phyloP scores from a whole-genome alignment of 345 rosid species.

The Isatis tinctoria region DNA sequence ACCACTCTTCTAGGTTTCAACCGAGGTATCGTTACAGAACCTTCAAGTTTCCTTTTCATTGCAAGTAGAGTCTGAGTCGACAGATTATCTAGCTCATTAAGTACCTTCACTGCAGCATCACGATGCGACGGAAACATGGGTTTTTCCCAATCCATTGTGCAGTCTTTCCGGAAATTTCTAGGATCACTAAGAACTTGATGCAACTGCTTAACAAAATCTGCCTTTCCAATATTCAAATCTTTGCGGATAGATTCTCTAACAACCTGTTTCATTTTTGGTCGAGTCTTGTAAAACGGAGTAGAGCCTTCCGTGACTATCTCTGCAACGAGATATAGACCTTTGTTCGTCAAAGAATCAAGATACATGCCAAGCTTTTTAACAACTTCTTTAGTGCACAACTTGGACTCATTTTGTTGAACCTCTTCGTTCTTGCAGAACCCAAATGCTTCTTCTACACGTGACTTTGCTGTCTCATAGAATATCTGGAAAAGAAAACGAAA shows the following conservation, averaged over 20 bases:
- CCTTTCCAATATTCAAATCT: slow-evolving; percentile 12
- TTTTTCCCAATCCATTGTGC: slow-evolving; percentile 16
- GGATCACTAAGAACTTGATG: slow-evolving; percentile 48
- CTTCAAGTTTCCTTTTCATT: slow-evolving; percentile 69
- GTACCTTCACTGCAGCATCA: slow-evolving; percentile 41
- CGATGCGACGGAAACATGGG: slow-evolving; percentile 36
- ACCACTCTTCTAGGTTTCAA: slow-evolving; percentile 2
- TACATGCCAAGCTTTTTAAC: slow-evolving; percentile 34
- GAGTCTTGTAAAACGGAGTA: slow-evolving; percentile 46
- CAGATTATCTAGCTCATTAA: slow-evolving; percentile 52
- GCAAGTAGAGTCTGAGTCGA: slow-evolving; percentile 50
- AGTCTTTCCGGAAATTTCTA: slow-evolving; percentile 40
- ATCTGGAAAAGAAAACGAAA: slow-evolving; percentile 35
- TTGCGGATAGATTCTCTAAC: slow-evolving; percentile 42
- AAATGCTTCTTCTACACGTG: slow-evolving; percentile 57
- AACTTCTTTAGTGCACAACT: slow-evolving; percentile 29
- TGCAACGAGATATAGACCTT: slow-evolving; percentile 57
- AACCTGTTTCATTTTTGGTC: slow-evolving; percentile 49
- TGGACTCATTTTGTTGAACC: slow-evolving; percentile 17
- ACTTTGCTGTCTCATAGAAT: slow-evolving; percentile 54
- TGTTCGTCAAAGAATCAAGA: slow-evolving; percentile 55
- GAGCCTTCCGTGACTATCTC: slow-evolving; percentile 48
- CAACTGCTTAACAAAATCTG: slow-evolving; percentile 35
- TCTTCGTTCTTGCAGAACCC: slow-evolving; percentile 37
- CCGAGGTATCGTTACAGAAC: slow-evolving; percentile 36